Evolutionary conservation across 2,329 filamentous ascomycete genomes (phyloP), one percentile per base, ranked within the genome.

Genomic region (Fusarium longipes): DNA sequence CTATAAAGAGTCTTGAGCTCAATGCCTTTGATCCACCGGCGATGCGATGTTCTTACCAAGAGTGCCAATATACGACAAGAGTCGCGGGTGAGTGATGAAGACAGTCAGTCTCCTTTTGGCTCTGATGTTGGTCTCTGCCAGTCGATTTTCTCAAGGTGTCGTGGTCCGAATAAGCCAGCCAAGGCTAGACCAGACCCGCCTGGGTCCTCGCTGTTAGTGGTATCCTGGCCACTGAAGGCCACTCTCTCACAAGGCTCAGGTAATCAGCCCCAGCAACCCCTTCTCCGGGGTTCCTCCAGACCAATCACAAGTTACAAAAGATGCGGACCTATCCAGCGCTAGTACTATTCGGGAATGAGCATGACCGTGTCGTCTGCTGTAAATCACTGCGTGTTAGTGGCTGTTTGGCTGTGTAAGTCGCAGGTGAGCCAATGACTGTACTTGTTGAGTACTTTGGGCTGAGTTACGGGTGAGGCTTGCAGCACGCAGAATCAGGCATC

Each of bases 121-220:
- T 57, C 73, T 72, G 74, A 71, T 76, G 76, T 76, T 73, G 69
- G 75, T 64, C 65, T 65, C 70, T 56, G 58, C 38, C 38, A 20
- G 38, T 77, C 70, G 76, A 71, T 77, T 78, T 78, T 78, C 74
- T 77, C 72, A 68, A 77, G 75, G 73, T 78, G 77, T 78, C 76
- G 76, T 78, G 76, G 77, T 77, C 75, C 75, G 77, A 78, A 78
- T 77, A 78, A 77, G 77, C 76, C 76, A 67, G 61, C 63, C 57
- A 69, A 56, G 55, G 63, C 57, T 61, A 63, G 47, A 30, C 57
- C 45, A 49, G 57, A 60, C 68, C 68, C 65, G 63, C 65, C 65
- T 48, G 53, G 51, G 65, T 54, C 58, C 58, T 60, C 39, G 47
- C 54, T 70, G 67, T 67, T 67, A 70, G 66, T 70, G 56, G 51